Base-by-base conservation (phyloP, 257 asterid genomes). In the Linaria vulgaris region DNA sequence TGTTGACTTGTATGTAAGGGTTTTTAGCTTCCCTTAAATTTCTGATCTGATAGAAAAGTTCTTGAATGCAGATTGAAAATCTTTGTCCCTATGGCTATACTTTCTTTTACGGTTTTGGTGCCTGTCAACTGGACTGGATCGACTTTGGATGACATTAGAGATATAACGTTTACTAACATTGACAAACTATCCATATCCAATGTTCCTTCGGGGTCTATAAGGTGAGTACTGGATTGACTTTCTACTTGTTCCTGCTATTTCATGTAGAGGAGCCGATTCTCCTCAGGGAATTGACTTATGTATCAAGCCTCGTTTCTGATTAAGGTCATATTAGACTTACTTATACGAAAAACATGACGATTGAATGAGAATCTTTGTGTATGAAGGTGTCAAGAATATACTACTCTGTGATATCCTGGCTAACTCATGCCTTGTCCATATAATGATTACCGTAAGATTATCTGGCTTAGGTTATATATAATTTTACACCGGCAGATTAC, bases 101-200 rank as follows among this genome's bases (percentile, higher is more conserved):
- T 92, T 62, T 85, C 95, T 73, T 92, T 87, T 72, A 80, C 73
- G 51, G 83, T 87, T 8, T 77, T 94, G 77, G 82, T 85, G 69
- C 98, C 98, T 38, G 88, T 94, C 69, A 94, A 94, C 67, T 94
- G 83, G 85, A 85, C 95, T 11, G 97, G 97, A 57, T 49, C 53
- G 31, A 70, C 90, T 10, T 69, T 94, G 49, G 77, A 72, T 37
- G 61, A 52, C 44, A 74, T 76, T 47, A 76, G 86, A 68, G 86
- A 83, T 75, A 21, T 94, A 46, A 85, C 95, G 5, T 94, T 58
- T 75, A 87, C 87, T 67, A 49, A 82, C 64, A 82, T 94, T 20
- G 99, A 94, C 80, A 94, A 79, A 83, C 95, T 90, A 17, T 94
- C 95, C 2, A 90, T 87, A 77, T 90, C 95, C 59, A 94, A 90